Evolutionary conservation across 176 grass and related monocot species (phyloP), one percentile per base, ranked within the genome.

Genomic region (Eragrostis nindensis): DNA sequence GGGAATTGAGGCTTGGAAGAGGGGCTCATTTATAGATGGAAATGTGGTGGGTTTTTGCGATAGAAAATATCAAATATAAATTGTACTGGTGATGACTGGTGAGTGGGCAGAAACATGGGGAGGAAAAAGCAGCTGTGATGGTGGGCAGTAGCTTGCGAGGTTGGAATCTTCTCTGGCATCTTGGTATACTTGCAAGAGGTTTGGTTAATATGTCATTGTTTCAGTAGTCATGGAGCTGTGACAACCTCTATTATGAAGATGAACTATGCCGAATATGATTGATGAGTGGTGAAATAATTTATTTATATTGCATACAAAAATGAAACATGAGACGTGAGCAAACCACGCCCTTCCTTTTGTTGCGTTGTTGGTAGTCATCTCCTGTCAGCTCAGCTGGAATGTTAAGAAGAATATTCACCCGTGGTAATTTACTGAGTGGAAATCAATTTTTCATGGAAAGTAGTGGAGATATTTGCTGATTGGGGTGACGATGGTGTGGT

Each of bases 11-110:
- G 39, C 69, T 17, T 63, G 83, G 78, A 86, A 62, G 83, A 78
- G 80, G 66, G 19, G 75, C 80, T 75, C 42, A 93, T 92, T 91
- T 97, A 97, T 97, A 97, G 90, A 45, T 27, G 77, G 62, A 59
- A 70, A 79, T 8, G 15, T 4, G 14, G 21, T 59, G 39, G 25
- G 8, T 22, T 80, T 77, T 67, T 15, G 15, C 19, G 73, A 47
- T 0, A 27, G 6, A 42, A 39, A 65, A 71, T 38, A 83, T 16
- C 2, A 49, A 26, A 41, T 12, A 39, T 1, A 57, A 74, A 67
- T 47, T 18, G 1, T 66, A 68, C 43, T 68, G 25, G 39, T 74
- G 25, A 47, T 78, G 30, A 15, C 12, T 54, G 55, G 14, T 67
- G 39, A 74, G 61, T 56, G 26, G 56, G 74, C 74, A 56, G 56